These are phyloP conservation scores for Coleophoma cylindrospora DNA, from an alignment of 2,329 filamentous ascomycete species.

Conservation along the genomic window DNA sequence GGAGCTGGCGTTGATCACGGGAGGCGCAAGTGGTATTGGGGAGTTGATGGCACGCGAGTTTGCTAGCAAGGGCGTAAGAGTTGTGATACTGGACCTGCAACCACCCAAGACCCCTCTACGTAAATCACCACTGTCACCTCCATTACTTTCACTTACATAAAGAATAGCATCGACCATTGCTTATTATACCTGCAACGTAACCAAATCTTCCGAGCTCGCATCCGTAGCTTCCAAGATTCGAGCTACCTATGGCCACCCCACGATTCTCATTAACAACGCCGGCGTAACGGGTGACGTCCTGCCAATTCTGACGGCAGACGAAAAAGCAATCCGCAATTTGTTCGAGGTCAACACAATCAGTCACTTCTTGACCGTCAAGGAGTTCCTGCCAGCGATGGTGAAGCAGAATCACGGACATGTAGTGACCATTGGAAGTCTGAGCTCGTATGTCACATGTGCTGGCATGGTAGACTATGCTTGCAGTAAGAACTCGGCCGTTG, in stretches of 20 bases:
- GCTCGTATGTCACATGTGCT: constrained; percentile 3
- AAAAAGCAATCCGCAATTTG: constrained; percentile 54
- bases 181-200: constrained; percentile 66
- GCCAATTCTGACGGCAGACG: constrained; percentile 51
- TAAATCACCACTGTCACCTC: constrained; percentile 7
- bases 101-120: constrained; percentile 32
- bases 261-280: constrained; percentile 69
- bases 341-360: constrained; percentile 67
- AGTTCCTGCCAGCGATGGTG: constrained; percentile 65
- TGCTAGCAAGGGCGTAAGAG: constrained; percentile 56
- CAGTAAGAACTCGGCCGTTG: constrained; percentile 60
- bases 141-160: background rate
- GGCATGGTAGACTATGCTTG: constrained; percentile 60
- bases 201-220: constrained; percentile 47
- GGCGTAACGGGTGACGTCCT: constrained; percentile 53
- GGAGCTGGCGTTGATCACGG: constrained; percentile 71
- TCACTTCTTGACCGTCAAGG: constrained; percentile 58
- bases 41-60: constrained; percentile 58
- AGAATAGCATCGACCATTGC: constrained; percentile 45
- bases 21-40: constrained; percentile 70
- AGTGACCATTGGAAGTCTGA: constrained; percentile 57
- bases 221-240: constrained; percentile 47
- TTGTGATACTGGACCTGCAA: constrained; percentile 67
- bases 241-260: constrained; percentile 54
- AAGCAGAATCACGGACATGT: constrained; percentile 63